A percentile compares a stretch with the other conserved stretches of the same genome.
These are phyloP conservation scores for Oxyria digyna DNA, from an alignment of 148 eudicot genomes.

Conservation along the genomic window DNA sequence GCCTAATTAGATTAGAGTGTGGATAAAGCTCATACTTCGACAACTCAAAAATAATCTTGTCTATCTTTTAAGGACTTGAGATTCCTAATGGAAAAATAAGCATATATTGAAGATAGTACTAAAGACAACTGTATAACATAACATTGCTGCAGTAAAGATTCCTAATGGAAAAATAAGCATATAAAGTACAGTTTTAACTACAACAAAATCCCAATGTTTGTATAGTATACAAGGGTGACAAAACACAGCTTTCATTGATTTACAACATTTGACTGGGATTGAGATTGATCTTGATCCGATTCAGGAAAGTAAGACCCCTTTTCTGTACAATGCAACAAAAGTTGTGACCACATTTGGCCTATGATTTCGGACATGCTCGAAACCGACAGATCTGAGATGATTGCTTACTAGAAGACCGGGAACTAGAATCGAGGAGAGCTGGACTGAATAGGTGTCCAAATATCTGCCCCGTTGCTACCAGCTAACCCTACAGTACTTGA, in stretches of 20 bases:
- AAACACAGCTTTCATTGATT: not conserved
- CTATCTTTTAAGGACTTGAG: no score
- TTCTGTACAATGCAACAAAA: not conserved
- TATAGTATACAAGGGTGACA: not conserved
- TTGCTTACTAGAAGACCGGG: not conserved
- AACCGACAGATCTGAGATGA: not conserved
- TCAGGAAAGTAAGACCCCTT: not conserved
- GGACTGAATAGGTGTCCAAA: slow-evolving; percentile 38
- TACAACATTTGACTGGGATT: not conserved
- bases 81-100: no score
- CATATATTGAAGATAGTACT: no score
- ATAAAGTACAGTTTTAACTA: not conserved
- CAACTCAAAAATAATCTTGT: no score
- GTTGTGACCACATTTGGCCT: not conserved
- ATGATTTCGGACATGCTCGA: not conserved
- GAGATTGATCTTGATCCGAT: not conserved
- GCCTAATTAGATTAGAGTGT: no score
- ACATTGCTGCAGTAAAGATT: no score
- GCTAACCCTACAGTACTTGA: slow-evolving; percentile 52
- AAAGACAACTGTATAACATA: not conserved
- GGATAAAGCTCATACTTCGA: no score
- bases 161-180: not conserved
- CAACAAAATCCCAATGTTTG: not conserved
- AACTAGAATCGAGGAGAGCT: slow-evolving; percentile 20
- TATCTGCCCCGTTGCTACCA: slow-evolving; percentile 70